Evolutionary conservation across 2,329 filamentous ascomycete genomes (phyloP), one percentile per base, ranked within the genome.

Genomic region (Fusarium poae): DNA sequence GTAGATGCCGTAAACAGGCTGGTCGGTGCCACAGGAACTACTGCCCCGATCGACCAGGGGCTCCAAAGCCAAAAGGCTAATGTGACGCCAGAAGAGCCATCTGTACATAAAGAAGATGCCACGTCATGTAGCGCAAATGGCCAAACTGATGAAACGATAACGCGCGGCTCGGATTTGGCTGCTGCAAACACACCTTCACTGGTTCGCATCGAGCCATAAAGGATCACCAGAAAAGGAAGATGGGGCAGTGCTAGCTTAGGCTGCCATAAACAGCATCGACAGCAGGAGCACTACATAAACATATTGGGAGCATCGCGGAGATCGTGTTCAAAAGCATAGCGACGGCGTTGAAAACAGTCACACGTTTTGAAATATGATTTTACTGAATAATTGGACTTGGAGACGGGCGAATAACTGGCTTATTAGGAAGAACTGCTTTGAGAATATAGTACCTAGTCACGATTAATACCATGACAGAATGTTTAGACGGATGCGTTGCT

Each of bases 321-420:
- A 43, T 52, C 52, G 23, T 58, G 55, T 67, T 67, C 50, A 56
- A 53, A 62, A 55, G 63, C 69, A 72, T 70, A 72, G 69, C 69
- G 69, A 72, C 40, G 69, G 69, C 69, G 69, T 72, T 72, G 37
- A 60, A 61, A 52, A 53, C 34, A 59, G 29, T 27, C 25, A 39
- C 27, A 37, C 55, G 23, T 46, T 44, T 49, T 64, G 59, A 54
- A 35, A 58, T 61, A 61, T 35, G 40, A 21, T 50, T 34, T 60
- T 43, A 42, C 23, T 50, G 20, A 18, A 40, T 6, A 16, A 21
- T 30, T 45, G 54, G 35, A 34, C 32, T 32, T 20, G 34, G n/a
- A 42, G 48, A 51, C 53, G 40, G 20, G 57, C 45, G 40, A 55
- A 16, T 5, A 25, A 48, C 46, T 39, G 39, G 23, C 32, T 54